Base-by-base conservation (phyloP, 441 rosid species). In the Erodium chrysanthum region DNA sequence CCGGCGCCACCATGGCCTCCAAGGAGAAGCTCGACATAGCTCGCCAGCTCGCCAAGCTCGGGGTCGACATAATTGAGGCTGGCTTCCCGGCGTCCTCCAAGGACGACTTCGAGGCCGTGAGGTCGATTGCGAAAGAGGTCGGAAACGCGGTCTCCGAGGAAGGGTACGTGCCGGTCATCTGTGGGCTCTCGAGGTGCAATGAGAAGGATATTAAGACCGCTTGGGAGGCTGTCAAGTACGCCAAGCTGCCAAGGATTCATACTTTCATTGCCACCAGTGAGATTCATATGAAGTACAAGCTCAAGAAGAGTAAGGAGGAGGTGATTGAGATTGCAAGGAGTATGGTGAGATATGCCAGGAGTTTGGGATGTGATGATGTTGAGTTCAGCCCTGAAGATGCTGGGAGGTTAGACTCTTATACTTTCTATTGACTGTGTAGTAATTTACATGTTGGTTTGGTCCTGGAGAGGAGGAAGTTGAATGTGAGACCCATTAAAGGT, bases 351-450 rank as follows among this genome's bases (percentile, higher is more conserved):
- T 88, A 74, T 10, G 94, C 91, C 0, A 73, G 91, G 73, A 87
- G 94, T 72, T 82, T 92, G 79, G 94, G 97, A 0, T 92, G 94
- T 64, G 73, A 87, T 12, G 97, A 92, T 70, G 85, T 92, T 7
- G 92, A 92, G 74, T 90, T 92, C 71, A 88, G 97, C 78, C 96
- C 94, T 0, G 96, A 90, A 74, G 98, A 92, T 70, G 96, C 96
- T 6, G 94, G 92, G 77, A 86, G 98, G 98, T 93, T 79, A 5
- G 63, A 44, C 17, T 15, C 60, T 58, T 20, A 48, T 50, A 23
- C 18, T 29, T 46, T 56, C 68, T 5, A 7, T 44, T 15, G 14
- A 10, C 18, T 25, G 62, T 35, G 6, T 61, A 48, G 23, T 20
- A 70, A 6, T 33, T 22, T 40, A 6, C 68, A 44, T 40, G 50